phyloP scores from a whole-genome alignment of 306 rosid species.

The Lupinus albus region DNA sequence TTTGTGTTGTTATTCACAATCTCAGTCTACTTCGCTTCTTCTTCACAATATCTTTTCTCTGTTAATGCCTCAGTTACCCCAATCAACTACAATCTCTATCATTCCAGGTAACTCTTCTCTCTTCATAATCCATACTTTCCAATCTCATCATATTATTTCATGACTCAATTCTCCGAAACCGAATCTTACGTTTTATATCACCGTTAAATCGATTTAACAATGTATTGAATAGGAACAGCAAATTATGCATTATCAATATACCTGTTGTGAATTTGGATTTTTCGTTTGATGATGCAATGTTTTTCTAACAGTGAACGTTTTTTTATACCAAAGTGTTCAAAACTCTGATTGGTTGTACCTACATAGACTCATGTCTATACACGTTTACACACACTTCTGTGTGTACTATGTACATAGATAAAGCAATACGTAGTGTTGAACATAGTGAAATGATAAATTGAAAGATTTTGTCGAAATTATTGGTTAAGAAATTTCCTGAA shows the following conservation, averaged over 20 bases:
- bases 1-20: conserved; percentile 40
- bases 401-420: too few relatives aligned
- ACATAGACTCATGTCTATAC: too few relatives aligned
- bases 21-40: conserved; percentile 39
- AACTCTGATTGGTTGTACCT: too few relatives aligned
- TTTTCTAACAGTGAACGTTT: too few relatives aligned
- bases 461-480: too few relatives aligned
- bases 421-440: too few relatives aligned
- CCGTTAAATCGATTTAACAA: conserved; percentile 14
- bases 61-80: conserved; percentile 52
- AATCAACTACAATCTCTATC: conserved; percentile 86
- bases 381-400: too few relatives aligned
- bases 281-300: background rate
- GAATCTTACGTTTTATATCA: background rate
- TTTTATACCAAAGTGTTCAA: too few relatives aligned
- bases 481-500: too few relatives aligned
- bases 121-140: background rate
- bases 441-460: too few relatives aligned
- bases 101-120: conserved; percentile 59
- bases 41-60: conserved; percentile 38
- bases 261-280: background rate
- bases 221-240: background rate
- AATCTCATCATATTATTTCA: too few relatives aligned
- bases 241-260: background rate
- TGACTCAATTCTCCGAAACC: too few relatives aligned